These are phyloP conservation scores for Alternaria sp. DNA, from an alignment of 2,329 filamentous ascomycete species.

Conservation along the genomic window DNA sequence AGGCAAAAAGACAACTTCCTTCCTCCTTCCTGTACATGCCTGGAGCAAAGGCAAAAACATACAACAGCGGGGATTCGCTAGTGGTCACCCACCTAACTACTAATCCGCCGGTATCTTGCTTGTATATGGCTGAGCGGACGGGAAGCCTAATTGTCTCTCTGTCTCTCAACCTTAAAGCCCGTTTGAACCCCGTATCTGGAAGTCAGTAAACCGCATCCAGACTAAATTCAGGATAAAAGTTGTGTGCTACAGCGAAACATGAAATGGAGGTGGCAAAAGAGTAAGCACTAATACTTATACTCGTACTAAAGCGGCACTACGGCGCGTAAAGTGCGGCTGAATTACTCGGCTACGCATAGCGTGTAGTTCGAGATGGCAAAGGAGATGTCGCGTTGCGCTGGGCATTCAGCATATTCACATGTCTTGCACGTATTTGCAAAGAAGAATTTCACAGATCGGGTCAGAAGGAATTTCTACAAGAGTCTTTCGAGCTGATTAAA, in stretches of 20 bases:
- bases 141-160: not conserved
- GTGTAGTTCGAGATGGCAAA: slow-evolving; percentile 4
- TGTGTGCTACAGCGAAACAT: slow-evolving; percentile 5
- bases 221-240: slow-evolving; percentile 6
- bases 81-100: too few relatives aligned
- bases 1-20: too few relatives aligned
- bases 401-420: slow-evolving; percentile 8
- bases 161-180: slow-evolving; percentile 1
- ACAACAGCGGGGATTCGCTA: too few relatives aligned
- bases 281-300: slow-evolving; percentile 3
- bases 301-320: slow-evolving; percentile 5
- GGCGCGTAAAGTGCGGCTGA: slow-evolving; percentile 5
- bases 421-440: slow-evolving; percentile 9
- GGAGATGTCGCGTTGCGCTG: slow-evolving; percentile 3
- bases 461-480: slow-evolving; percentile 11
- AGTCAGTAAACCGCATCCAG: slow-evolving; percentile 5
- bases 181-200: slow-evolving; percentile 2
- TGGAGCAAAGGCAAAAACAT: too few relatives aligned
- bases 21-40: too few relatives aligned
- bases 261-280: slow-evolving; percentile 2
- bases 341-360: slow-evolving; percentile 5
- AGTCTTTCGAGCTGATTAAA: slow-evolving; percentile 10
- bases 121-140: not conserved
- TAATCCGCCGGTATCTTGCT: not conserved
- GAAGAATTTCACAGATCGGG: slow-evolving; percentile 9